These are phyloP conservation scores for Phytopythium oedochilum DNA, from an alignment of 352 stramenopile genomes.

Conservation along the genomic window DNA sequence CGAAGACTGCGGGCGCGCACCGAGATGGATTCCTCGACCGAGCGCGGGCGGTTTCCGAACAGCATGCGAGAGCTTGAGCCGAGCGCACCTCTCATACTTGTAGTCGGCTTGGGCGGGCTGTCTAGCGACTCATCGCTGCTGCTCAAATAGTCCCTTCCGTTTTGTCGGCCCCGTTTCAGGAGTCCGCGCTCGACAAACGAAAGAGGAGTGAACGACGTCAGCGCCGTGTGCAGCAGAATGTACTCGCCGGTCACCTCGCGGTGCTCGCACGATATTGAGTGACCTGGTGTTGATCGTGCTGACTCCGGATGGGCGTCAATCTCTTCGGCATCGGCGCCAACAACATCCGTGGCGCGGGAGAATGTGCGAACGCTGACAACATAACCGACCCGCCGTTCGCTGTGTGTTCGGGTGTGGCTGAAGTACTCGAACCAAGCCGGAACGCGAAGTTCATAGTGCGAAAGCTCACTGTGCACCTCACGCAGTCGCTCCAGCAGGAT, in stretches of 20 bases:
- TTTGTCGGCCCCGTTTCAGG: background rate
- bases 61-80: background rate
- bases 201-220: slow-evolving; percentile 33
- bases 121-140: background rate
- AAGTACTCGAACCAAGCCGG: slow-evolving; percentile 58
- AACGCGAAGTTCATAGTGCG: slow-evolving; percentile 27
- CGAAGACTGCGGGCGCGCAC: background rate
- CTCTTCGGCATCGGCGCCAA: no score
- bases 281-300: background rate
- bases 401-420: slow-evolving; percentile 23
- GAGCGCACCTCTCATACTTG: background rate
- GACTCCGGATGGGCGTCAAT: no score
- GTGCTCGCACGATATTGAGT: background rate
- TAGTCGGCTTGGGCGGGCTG: background rate
- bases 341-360: no score
- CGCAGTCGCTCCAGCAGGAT: slow-evolving; percentile 10
- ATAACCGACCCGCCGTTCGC: slow-evolving; percentile 46
- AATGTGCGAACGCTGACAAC: slow-evolving; percentile 20
- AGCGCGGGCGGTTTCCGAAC: background rate
- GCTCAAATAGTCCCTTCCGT: background rate
- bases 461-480: slow-evolving; percentile 22
- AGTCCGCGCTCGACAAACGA: slow-evolving; percentile 28
- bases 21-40: background rate
- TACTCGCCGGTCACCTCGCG: slow-evolving; percentile 17
- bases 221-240: slow-evolving; percentile 29